Conservation (phyloP, 2,329 filamentous ascomycete species). For the Periglandula ipomoeae region DNA sequence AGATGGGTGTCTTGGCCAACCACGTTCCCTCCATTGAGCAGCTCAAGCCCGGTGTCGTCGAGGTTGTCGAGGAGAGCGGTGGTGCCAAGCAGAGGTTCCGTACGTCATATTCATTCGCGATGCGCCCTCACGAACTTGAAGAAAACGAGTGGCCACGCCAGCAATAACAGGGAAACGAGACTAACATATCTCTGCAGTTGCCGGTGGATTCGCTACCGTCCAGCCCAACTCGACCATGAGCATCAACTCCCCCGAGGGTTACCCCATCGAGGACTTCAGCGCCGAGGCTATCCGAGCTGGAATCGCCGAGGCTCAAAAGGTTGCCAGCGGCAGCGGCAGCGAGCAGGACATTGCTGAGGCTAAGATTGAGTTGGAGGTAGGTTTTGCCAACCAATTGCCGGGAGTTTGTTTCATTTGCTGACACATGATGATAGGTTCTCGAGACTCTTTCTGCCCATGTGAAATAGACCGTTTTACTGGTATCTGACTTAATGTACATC, state of each 20-base stretch:
- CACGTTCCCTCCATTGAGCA: slow-evolving; percentile 99
- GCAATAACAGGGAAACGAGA: not conserved
- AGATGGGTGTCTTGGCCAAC: slow-evolving; percentile 99
- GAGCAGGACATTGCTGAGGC: slow-evolving; percentile 98
- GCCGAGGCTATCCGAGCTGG: slow-evolving; percentile 79
- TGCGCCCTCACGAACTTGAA: not conserved
- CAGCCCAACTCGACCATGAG: slow-evolving; percentile 91
- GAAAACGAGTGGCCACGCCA: not conserved
- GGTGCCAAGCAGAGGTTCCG: slow-evolving; percentile 95
- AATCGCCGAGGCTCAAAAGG: slow-evolving; percentile 92
- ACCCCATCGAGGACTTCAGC: slow-evolving; percentile 92
- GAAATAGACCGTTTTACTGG: slow-evolving; percentile 56
- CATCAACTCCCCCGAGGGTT: slow-evolving; percentile 98
- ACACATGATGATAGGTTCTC: slow-evolving; percentile 49
- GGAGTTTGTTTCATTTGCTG: not conserved
- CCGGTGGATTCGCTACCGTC: slow-evolving; percentile 92
- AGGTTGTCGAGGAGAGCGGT: slow-evolving; percentile 89
- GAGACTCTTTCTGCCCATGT: slow-evolving; percentile 73
- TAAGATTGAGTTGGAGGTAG: slow-evolving; percentile 96
- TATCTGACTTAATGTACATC: slow-evolving; percentile 34
- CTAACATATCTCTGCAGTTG: slow-evolving; percentile 49
- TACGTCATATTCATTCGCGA: slow-evolving; percentile 41
- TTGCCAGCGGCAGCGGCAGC: slow-evolving; percentile 80
- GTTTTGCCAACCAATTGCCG: slow-evolving; percentile 8
- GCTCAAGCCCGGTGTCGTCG: slow-evolving; percentile 90